These are phyloP conservation scores for Tympanopsis confertula DNA, from an alignment of 2,329 filamentous ascomycete genomes.

Conservation along the genomic window DNA sequence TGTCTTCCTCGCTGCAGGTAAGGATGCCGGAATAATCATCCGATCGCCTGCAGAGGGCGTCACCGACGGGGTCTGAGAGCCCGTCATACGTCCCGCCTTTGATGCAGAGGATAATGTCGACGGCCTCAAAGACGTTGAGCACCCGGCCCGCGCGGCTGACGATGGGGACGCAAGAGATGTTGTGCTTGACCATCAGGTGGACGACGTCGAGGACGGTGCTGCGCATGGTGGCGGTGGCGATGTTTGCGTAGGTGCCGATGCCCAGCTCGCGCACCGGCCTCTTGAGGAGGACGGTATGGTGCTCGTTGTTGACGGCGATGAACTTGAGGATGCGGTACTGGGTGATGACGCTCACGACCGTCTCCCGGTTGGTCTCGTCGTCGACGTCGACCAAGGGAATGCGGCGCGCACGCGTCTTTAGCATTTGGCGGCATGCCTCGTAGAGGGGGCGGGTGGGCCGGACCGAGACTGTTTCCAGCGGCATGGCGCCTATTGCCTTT, in stretches of 20 bases:
- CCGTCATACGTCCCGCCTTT: conserved; percentile 90
- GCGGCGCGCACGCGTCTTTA: conserved; percentile 80
- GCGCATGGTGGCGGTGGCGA: conserved; percentile 78
- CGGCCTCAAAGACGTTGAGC: conserved; percentile 93
- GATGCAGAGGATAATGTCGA: conserved; percentile 92
- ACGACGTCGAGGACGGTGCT: conserved; percentile 90
- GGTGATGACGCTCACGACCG: conserved; percentile 92
- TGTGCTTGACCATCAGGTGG: conserved; percentile 80
- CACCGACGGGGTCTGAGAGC: conserved; percentile 72
- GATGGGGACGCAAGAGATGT: conserved; percentile 90
- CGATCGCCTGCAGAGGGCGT: conserved; percentile 74
- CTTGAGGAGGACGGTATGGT: conserved; percentile 76
- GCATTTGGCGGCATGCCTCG: conserved; percentile 88
- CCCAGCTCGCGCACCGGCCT: conserved; percentile 77
- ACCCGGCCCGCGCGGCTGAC: conserved; percentile 67
- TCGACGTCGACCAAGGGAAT: conserved; percentile 91
- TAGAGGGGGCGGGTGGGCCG: conserved; percentile 83
- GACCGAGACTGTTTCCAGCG: conserved; percentile 91
- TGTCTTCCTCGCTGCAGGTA: conserved; percentile 83
- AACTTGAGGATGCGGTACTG: conserved; percentile 99
- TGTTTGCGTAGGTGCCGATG: conserved; percentile 70
- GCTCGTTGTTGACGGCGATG: conserved; percentile 81
- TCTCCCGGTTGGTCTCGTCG: conserved; percentile 82
- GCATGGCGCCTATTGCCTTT: conserved; percentile 78
- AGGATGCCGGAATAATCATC: conserved; percentile 95